Conservation (phyloP, 1,284 basidiomycete genomes). For the Neolentinus lepideus region DNA sequence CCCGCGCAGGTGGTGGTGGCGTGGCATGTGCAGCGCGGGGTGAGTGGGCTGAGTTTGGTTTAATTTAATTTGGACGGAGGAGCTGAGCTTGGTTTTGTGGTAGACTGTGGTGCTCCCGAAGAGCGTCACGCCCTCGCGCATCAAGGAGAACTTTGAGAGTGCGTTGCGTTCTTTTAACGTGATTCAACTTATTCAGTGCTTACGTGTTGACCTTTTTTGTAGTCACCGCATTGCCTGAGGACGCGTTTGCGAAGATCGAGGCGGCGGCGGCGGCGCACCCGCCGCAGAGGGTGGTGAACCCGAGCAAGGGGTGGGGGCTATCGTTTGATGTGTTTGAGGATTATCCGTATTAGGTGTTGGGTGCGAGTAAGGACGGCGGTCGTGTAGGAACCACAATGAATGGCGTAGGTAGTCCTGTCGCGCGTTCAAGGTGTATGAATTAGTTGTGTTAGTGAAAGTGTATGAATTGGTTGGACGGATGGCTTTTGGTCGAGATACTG, state of each 20-base stretch:
- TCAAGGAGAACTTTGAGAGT: constrained; percentile 67
- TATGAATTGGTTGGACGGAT: not conserved
- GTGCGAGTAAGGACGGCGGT: too few species aligned
- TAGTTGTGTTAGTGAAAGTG: too few species aligned
- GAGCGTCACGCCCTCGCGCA: constrained; percentile 67
- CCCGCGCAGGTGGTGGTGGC: constrained; percentile 77
- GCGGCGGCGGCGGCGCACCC: constrained; percentile 47
- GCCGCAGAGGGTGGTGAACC: constrained; percentile 50
- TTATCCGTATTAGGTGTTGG: constrained; percentile 4
- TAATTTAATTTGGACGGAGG: too few species aligned
- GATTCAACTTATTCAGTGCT: not conserved
- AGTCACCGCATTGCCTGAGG: constrained; percentile 48
- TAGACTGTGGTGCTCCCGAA: constrained; percentile 73
- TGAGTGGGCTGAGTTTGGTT: too few species aligned
- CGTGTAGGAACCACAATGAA: too few species aligned
- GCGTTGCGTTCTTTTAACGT: constrained; percentile 10
- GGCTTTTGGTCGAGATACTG: not conserved
- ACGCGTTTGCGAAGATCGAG: constrained; percentile 54
- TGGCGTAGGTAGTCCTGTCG: too few species aligned
- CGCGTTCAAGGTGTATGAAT: too few species aligned
- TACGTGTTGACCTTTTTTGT: not conserved
- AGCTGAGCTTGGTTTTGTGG: too few species aligned
- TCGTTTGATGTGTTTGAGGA: constrained; percentile 56
- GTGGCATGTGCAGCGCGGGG: constrained; percentile 76
- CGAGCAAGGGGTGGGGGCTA: constrained; percentile 55